Base-by-base conservation (phyloP, 305 asterid genomes). In the Euphrasia arctica region DNA sequence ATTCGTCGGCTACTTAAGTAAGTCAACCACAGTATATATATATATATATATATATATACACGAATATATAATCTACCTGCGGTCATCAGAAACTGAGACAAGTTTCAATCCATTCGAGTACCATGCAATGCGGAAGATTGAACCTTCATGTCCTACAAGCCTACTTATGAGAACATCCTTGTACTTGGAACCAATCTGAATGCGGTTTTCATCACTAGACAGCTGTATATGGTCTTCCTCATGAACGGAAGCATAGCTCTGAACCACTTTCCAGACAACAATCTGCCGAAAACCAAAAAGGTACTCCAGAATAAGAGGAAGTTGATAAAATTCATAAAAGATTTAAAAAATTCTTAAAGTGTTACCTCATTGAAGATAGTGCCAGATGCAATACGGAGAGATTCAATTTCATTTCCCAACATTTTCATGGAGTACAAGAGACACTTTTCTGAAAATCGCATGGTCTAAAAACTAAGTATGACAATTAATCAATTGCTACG, bases 111-210 rank as follows among this genome's bases (percentile, higher is more conserved):
- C 98, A 74, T 78, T 70, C 52, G 93, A 72, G 47, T 82, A 87
- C 98, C 98, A 92, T 6, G 93, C 83, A 72, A 92, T 83, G 67
- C 97, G 88, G 79, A 89, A 89, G 72, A 92, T 87, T 68, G 98
- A 92, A 72, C 98, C 98, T 82, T 89, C 98, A 73, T 92, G 98
- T 45, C 98, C 98, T 45, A 74, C 81, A 72, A 92, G 83, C 78
- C 88, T 79, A 70, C 87, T 78, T 70, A 89, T 63, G 71, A 77
- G 75, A 73, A 75, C 78, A 70, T 82, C 93, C 75, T 73, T 80
- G 70, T 74, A 89, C 65, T 66, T 72, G 75, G 70, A 77, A 54
- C 58, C 71, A 62, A 73, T 72, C 77, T 58, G 61, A 32, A 61
- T 49, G 78, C 52, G 32, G 36, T 45, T 70, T 47, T 54, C 73